Base-by-base conservation (phyloP, 257 asterid genomes). In the Apocynum venetum region DNA sequence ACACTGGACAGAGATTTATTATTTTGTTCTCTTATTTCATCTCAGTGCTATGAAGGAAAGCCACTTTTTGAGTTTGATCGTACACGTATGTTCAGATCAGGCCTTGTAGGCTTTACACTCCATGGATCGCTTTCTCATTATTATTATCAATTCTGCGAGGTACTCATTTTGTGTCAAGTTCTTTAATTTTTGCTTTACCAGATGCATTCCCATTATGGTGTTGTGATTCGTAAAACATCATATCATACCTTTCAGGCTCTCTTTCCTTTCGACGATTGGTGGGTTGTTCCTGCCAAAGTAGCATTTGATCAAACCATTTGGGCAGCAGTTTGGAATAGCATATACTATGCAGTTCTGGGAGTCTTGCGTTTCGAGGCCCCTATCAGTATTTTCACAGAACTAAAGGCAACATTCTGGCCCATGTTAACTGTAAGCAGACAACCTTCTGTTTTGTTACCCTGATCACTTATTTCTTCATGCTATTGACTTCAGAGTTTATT, bases 221-320 rank as follows among this genome's bases (percentile, higher is more conserved):
- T 11, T 13, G 14, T 69, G 66, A 57, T 57, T 55, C 25, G 41
- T 38, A 35, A 51, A 40, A 40, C 57, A 61, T 20, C 49, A 38
- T 71, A 11, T 44, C 2, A 0, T 59, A 40, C n/a, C 36, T 79
- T 65, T 55, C 87, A 93, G 98, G 94, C 92, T 76, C 87, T 93
- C 66, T 90, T 93, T 80, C 98, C 98, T 71, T 89, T 82, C 66
- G 79, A 93, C 8, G 96, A 86, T 79, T 93, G 98, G 98, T 93
- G 98, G 96, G 97, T 93, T 77, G 96, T 93, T 84, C 97, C 98
- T n/a, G 92, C 78, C 8, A 93, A 93, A 84, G 98, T 93, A 52
- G 83, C 81, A 11, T 89, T 91, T 72, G 98, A 93, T 84, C 98
- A 91, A 82, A 91, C 98, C 47, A 80, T 83, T 41, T 91, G 98